Evolutionary conservation across 2,329 filamentous ascomycete species (phyloP).

Genomic region (Calonectria multiphialidica): DNA sequence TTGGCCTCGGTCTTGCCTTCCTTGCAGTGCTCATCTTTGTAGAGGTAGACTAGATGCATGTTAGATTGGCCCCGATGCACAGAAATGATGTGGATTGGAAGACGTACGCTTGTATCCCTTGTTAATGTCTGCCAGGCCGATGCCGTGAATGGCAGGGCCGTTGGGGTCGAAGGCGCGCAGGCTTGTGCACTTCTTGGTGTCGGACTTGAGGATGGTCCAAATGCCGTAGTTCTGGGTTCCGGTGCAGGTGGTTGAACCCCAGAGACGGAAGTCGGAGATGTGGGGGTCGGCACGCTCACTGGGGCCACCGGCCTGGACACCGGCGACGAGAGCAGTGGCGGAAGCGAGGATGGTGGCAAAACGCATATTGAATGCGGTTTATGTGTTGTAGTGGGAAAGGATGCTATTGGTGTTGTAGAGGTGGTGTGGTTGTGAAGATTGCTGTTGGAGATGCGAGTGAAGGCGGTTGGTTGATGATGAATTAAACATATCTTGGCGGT

Average conservation of each 20-base stretch:
- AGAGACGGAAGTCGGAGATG: slow-evolving; percentile 10
- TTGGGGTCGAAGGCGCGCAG: neutral
- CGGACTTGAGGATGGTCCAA: neutral
- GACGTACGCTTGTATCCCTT: neutral
- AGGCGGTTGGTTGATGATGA: neutral
- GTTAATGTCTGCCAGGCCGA: neutral
- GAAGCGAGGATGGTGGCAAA: neutral
- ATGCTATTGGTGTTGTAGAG: neutral
- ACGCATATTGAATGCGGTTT: neutral
- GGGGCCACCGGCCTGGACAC: neutral
- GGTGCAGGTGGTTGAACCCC: neutral
- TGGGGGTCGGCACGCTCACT: neutral
- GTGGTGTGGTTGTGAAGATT: neutral
- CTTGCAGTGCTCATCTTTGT: neutral
- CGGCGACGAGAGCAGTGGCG: neutral
- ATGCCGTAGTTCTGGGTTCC: neutral
- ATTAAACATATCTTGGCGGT: neutral
- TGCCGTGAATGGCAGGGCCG: neutral
- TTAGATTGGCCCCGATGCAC: neutral
- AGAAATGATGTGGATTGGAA: neutral
- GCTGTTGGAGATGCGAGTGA: neutral
- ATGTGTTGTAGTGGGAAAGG: neutral
- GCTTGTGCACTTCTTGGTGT: slow-evolving; percentile 8
- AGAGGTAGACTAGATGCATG: neutral
- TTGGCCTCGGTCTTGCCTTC: neutral